Percentiles rank a stretch among this genome's conserved stretches.
These are phyloP conservation scores for Cadophora sp. DNA, from an alignment of 2,329 filamentous ascomycete species.

Conservation along the genomic window DNA sequence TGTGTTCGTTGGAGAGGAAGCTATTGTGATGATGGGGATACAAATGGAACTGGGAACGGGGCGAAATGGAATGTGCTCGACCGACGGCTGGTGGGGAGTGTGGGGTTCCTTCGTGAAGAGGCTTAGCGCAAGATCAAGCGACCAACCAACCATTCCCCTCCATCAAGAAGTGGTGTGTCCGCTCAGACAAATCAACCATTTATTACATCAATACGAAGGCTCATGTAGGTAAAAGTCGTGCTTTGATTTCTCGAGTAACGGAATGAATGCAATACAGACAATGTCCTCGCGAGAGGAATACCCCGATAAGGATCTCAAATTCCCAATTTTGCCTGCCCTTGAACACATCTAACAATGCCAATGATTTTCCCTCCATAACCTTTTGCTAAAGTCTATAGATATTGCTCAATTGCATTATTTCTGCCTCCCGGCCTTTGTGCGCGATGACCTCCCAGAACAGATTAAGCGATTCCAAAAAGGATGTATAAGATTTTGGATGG, in stretches of 20 bases:
- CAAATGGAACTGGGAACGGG: neutral
- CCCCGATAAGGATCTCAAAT: neutral
- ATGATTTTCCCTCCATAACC: neutral
- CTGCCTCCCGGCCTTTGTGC: neutral
- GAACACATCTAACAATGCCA: neutral
- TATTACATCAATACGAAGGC: too few relatives aligned
- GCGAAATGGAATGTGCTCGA: slow-evolving; percentile 11
- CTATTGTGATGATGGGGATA: neutral
- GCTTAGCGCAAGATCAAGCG: slow-evolving; percentile 5
- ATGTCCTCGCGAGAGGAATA: neutral
- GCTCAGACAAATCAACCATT: too few relatives aligned
- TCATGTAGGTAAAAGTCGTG: neutral
- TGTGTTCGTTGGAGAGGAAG: neutral
- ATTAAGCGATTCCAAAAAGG: neutral
- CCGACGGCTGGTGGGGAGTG: neutral
- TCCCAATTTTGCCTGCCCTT: neutral
- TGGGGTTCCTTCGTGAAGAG: too few relatives aligned
- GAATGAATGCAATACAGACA: neutral
- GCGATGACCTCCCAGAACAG: neutral
- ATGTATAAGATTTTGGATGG: neutral
- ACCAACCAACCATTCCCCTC: neutral
- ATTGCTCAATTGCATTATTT: neutral
- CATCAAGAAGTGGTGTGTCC: too few relatives aligned
- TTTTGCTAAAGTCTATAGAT: neutral
- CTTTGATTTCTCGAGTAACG: neutral